Base-by-base conservation (phyloP, 768 basidiomycete genomes). In the Gymnopilus dilepis region DNA sequence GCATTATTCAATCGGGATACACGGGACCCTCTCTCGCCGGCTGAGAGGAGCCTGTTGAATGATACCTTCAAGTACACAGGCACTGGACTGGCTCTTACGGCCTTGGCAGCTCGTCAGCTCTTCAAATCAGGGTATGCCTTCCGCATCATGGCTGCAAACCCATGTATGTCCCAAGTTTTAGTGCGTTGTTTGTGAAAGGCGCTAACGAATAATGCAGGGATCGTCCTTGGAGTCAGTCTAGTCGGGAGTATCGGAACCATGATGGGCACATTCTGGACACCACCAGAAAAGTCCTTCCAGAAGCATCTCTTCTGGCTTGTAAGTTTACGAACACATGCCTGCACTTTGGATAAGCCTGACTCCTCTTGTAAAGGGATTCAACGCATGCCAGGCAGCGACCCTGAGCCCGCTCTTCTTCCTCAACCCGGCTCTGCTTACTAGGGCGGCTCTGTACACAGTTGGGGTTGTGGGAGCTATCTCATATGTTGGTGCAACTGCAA, bases 381-480 rank as follows among this genome's bases (percentile, higher is more conserved):
- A 95, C 64, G 88, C 83, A 3, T 92, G 86, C 72, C 94, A 96
- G 77, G 92, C 92, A 6, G 90, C 92, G 6, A 92, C 91, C 2
- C 80, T 97, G 41, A 91, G 90, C 63, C 94, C 94, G 2, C 73
- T 97, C n/a, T 94, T 94, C 78, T 95, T 96, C 82, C 74, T 95
- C 47, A 88, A 81, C 69, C 94, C 94, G 2, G 92, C 91, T 12
- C 84, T 96, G 64, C 82, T 97, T 52, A 89, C 90, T 17, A 87
- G 94, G 30, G 94, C 94, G 8, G 94, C 92, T 5, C 78, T 97
- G 2, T 97, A 97, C 76, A 95, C 94, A 0, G 83, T 87, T 37
- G 93, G 93, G 26, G 85, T 92, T 2, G 91, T 94, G n/a, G 93
- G 92, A 4, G 86, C 91, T 2, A 84, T 96, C 26, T 89, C 89